Percentiles rank a stretch among this genome's conserved stretches.
Conservation (phyloP, 192 early-diverging fungal genomes). For the Glomus cerebriforme region DNA sequence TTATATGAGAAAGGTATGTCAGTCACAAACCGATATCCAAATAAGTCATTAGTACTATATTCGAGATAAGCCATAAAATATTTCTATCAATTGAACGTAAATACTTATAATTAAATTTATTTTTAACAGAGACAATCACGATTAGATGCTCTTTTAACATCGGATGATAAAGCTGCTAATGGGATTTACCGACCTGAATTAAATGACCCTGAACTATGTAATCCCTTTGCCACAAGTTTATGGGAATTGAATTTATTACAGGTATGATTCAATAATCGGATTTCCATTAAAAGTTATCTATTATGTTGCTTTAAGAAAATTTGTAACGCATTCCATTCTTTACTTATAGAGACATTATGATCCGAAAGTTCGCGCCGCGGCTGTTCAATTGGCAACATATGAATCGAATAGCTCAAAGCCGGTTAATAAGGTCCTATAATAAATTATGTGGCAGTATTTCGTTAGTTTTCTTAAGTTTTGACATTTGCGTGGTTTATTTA, state of each 20-base stretch:
- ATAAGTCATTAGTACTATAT: too few species aligned
- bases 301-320: background rate
- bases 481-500: too few species aligned
- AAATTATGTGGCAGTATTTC: too few species aligned
- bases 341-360: slow-evolving; percentile 56
- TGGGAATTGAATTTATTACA: slow-evolving; percentile 84
- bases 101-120: too few species aligned
- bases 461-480: too few species aligned
- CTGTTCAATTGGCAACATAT: slow-evolving; percentile 38
- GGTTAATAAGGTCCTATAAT: background rate
- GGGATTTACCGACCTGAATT: slow-evolving; percentile 80
- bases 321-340: background rate
- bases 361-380: slow-evolving; percentile 52
- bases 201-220: slow-evolving; percentile 93
- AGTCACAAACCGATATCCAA: background rate
- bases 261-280: slow-evolving; percentile 50
- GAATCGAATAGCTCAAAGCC: background rate
- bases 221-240: slow-evolving; percentile 89
- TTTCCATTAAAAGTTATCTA: background rate
- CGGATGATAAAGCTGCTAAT: slow-evolving; percentile 59
- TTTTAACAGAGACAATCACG: slow-evolving; percentile 48
- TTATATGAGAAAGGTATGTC: too few species aligned
- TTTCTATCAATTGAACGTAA: too few species aligned
- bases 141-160: slow-evolving; percentile 53
- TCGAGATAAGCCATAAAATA: too few species aligned